A percentile compares a stretch with the other conserved stretches of the same genome.
Conservation (phyloP, 805 yeast species). For the Candida golubevii region DNA sequence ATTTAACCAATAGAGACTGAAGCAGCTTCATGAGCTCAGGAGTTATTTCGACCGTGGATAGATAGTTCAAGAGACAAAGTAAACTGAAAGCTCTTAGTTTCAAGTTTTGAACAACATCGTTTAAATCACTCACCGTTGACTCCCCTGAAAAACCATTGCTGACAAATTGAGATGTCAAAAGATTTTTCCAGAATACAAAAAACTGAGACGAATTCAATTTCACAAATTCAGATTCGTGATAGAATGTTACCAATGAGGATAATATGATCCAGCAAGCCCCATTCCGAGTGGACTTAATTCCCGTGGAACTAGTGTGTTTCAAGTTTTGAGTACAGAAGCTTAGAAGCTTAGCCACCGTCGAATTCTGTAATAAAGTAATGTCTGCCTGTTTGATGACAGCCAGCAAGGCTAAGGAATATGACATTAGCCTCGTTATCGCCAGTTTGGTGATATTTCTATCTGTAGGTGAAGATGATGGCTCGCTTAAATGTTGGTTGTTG, state of each 20-base stretch:
- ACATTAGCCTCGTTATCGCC: constrained; percentile 22
- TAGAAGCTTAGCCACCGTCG: constrained; percentile 37
- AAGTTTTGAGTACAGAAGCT: constrained; percentile 44
- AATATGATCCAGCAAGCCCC: constrained; percentile 41
- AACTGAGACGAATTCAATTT: constrained; percentile 41
- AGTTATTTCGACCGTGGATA: constrained; percentile 33
- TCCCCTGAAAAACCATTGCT: constrained; percentile 17
- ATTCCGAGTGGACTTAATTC: constrained; percentile 22
- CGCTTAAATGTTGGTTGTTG: constrained; percentile 5
- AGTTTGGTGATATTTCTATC: constrained; percentile 20
- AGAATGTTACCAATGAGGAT: constrained; percentile 36
- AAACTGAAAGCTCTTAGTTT: constrained; percentile 36
- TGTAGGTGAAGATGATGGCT: constrained; percentile 1
- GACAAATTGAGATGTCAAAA: constrained; percentile 39
- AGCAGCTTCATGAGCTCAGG: constrained; percentile 40
- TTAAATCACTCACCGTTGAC: constrained; percentile 15
- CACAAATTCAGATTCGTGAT: constrained; percentile 40
- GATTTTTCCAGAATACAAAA: constrained; percentile 41
- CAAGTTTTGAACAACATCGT: constrained; percentile 32
- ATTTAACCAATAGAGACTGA: constrained; percentile 37
- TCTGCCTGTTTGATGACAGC: constrained; percentile 35
- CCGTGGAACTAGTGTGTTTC: constrained; percentile 30
- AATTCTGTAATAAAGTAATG: constrained; percentile 31
- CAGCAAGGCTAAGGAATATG: constrained; percentile 34
- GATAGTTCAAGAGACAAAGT: constrained; percentile 36